Evolutionary conservation across 2,329 filamentous ascomycete species (phyloP).

Genomic region (Xylariaceae sp.): DNA sequence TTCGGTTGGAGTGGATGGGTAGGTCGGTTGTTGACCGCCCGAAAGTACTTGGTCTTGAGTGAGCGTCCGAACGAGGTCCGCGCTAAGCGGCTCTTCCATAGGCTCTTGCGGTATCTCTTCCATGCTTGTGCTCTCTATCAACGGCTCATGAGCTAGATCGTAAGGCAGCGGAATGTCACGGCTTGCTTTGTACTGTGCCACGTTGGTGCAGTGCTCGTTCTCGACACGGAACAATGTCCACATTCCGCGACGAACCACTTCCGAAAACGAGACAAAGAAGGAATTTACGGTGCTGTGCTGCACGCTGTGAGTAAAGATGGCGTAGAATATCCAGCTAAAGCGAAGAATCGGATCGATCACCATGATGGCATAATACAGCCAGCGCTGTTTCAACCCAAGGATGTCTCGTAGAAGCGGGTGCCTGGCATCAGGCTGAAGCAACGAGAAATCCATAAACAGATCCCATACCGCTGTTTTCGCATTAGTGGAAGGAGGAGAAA

Average conservation of each 20-base stretch:
- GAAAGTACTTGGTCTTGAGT: conserved; percentile 15
- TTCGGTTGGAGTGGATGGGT: conserved; percentile 23
- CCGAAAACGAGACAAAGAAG: conserved; percentile 72
- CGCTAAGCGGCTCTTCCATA: conserved; percentile 8
- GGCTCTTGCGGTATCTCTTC: conserved; percentile 29
- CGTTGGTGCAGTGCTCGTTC: conserved; percentile 94
- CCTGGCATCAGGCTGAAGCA: conserved; percentile 72
- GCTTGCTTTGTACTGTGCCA: conserved; percentile 82
- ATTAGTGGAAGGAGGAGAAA: not conserved
- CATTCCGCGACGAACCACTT: conserved; percentile 79
- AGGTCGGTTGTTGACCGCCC: conserved; percentile 11
- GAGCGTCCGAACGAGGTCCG: conserved; percentile 19
- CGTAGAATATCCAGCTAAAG: conserved; percentile 93
- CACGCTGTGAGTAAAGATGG: conserved; percentile 71
- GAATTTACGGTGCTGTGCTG: conserved; percentile 82
- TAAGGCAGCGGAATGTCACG: conserved; percentile 87
- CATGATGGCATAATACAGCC: conserved; percentile 87
- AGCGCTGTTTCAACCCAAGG: conserved; percentile 71
- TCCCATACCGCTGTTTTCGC: conserved; percentile 72
- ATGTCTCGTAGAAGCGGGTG: conserved; percentile 69
- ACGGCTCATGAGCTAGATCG: conserved; percentile 45
- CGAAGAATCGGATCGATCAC: conserved; percentile 76
- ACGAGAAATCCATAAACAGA: conserved; percentile 90
- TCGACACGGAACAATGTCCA: conserved; percentile 94
- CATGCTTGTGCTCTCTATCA: conserved; percentile 41